Base-by-base conservation (phyloP, 345 rosid species). In the Eucalyptus victrix region DNA sequence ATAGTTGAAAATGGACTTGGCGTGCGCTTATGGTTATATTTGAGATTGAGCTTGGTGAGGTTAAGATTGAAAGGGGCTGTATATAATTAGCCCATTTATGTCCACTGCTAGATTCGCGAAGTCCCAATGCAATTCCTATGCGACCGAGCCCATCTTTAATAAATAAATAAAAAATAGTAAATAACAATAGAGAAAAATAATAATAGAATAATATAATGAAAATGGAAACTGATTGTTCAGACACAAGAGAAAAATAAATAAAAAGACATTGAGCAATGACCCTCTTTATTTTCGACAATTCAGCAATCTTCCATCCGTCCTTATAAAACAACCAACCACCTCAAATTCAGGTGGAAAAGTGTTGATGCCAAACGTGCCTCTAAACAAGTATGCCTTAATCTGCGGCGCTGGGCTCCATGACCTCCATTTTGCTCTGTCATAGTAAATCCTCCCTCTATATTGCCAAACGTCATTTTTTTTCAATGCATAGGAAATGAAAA, bases 391-490 rank as follows among this genome's bases (percentile, higher is more conserved):
- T 24, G 62, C 13, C 62, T 56, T 56, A 10, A 24, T 18, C 28
- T 0, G 30, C 3, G 62, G 30, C 62, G 62, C 11, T 24, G 30
- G 62, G 13, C 30, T 56, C 54, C 9, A 18, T 17, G 54, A 51
- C 0, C 54, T 51, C 4, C 23, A 18, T 51, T 7, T 51, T 51
- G 54, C 54, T 32, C 12, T 0, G 60, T 21, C 11, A 54, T 19
- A 54, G 28, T 1, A 54, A 54, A 54, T 54, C 60, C 60, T 54
- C 60, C 0, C 28, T 54, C 60, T 0, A 21, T 54, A 54, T 54
- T 0, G 60, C 2, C 60, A 54, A 54, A 54, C 0, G 2, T 34
- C 37, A 34, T 34, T 34, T 34, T 34, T 34, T 34, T 34, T 34
- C 37, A 34, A 34, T 40, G 40, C 40, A 4, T 40, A 40, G 40